These are phyloP conservation scores for Umbelopsis sp. DNA, from an alignment of 371 early-diverging fungal genomes.

Conservation along the genomic window DNA sequence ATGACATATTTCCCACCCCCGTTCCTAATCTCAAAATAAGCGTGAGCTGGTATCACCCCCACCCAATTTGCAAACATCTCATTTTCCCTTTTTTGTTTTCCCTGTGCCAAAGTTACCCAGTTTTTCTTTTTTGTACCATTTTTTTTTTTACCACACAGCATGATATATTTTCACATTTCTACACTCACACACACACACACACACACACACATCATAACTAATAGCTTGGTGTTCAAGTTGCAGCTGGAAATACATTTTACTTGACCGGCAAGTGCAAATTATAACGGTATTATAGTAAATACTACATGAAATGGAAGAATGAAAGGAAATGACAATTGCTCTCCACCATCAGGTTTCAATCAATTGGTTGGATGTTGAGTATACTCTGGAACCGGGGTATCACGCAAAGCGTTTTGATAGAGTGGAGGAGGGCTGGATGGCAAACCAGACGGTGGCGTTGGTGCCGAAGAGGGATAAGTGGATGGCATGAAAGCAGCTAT, in stretches of 20 bases:
- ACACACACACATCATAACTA: too few relatives aligned
- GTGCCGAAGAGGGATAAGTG: neutral
- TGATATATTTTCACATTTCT: neutral
- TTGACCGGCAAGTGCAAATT: slow-evolving; percentile 7
- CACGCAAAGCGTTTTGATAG: slow-evolving; percentile 7
- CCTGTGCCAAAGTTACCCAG: neutral
- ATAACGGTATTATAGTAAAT: neutral
- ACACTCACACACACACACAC: too few relatives aligned
- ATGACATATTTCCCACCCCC: too few relatives aligned
- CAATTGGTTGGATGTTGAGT: neutral
- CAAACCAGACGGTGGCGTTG: neutral
- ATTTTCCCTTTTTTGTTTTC: neutral
- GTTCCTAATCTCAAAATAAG: neutral
- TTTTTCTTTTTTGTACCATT: neutral
- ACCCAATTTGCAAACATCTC: neutral
- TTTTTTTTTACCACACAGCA: neutral
- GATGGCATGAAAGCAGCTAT: slow-evolving; percentile 13
- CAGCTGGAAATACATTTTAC: slow-evolving; percentile 1
- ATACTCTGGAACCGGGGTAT: neutral
- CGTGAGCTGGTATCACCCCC: neutral
- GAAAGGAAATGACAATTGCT: too few relatives aligned
- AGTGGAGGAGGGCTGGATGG: slow-evolving; percentile 9
- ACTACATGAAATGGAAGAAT: neutral
- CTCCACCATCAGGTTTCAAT: too few relatives aligned
- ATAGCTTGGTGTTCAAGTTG: neutral